phyloP scores from a whole-genome alignment of 805 yeast species.

The Wickerhamomyces silvicola region DNA sequence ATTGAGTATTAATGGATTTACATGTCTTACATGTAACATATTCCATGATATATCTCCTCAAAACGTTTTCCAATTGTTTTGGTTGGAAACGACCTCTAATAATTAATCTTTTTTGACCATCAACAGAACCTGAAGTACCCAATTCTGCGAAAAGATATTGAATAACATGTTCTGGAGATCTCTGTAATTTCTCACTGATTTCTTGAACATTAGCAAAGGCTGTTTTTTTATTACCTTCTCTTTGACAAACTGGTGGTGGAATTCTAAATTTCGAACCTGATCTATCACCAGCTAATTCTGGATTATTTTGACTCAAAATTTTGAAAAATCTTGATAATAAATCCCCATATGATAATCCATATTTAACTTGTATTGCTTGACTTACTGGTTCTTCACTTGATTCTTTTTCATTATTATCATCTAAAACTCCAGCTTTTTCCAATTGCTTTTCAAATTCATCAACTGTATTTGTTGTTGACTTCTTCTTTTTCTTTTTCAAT shows the following conservation, averaged over 20 bases:
- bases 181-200: conserved; percentile 87
- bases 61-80: conserved; percentile 92
- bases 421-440: conserved; percentile 83
- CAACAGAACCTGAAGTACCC: conserved; percentile 99
- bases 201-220: conserved; percentile 94
- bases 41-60: conserved; percentile 93
- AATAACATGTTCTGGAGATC: conserved; percentile 95
- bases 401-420: conserved; percentile 21
- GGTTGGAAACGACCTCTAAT: conserved; percentile 98
- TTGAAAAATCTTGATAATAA: conserved; percentile 80
- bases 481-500: conserved; percentile 81
- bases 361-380: conserved; percentile 32
- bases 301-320: conserved; percentile 86
- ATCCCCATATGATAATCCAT: conserved; percentile 67
- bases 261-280: conserved; percentile 88
- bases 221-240: conserved; percentile 97
- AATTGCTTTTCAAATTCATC: conserved; percentile 85
- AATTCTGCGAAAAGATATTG: conserved; percentile 96
- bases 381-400: conserved; percentile 24
- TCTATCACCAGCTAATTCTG: conserved; percentile 97
- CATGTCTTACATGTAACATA: conserved; percentile 99
- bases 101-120: conserved; percentile 94
- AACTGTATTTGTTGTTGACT: conserved; percentile 46
- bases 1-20: conserved; percentile 93
- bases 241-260: conserved; percentile 94